Evolutionary conservation across 345 rosid species (phyloP).

Genomic region (Eucalyptus leucophloia): DNA sequence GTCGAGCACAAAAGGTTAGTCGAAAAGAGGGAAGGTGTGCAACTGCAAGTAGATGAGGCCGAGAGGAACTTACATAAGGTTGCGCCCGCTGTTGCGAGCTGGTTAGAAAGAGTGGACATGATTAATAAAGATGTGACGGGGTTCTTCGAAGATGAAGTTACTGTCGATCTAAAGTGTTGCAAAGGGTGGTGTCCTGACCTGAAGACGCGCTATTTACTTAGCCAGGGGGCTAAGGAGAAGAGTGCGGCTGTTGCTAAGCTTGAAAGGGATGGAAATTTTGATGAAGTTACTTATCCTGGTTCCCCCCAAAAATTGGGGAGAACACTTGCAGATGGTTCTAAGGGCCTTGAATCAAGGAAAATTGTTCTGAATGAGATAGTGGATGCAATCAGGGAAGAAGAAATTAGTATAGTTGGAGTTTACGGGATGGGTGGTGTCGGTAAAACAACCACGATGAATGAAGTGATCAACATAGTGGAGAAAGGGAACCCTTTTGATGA

Average conservation of each 20-base stretch:
- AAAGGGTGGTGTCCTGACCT: neutral
- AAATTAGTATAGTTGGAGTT: neutral
- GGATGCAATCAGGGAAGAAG: neutral
- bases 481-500: accelerated
- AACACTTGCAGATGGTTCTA: neutral
- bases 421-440: no score
- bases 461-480: no score
- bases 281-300: neutral
- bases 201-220: neutral
- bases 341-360: neutral
- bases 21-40: neutral
- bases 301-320: neutral
- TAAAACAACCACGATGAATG: no score
- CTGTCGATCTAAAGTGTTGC: neutral
- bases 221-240: neutral
- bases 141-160: neutral
- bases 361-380: accelerated
- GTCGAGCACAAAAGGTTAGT: neutral
- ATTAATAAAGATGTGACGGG: neutral
- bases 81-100: neutral
- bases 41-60: neutral
- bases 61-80: neutral
- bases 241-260: accelerated
- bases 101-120: neutral
- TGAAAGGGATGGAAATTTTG: neutral